These are phyloP conservation scores for Edaphochlamys debaryana DNA, from an alignment of 139 green algal genomes.

Conservation along the genomic window DNA sequence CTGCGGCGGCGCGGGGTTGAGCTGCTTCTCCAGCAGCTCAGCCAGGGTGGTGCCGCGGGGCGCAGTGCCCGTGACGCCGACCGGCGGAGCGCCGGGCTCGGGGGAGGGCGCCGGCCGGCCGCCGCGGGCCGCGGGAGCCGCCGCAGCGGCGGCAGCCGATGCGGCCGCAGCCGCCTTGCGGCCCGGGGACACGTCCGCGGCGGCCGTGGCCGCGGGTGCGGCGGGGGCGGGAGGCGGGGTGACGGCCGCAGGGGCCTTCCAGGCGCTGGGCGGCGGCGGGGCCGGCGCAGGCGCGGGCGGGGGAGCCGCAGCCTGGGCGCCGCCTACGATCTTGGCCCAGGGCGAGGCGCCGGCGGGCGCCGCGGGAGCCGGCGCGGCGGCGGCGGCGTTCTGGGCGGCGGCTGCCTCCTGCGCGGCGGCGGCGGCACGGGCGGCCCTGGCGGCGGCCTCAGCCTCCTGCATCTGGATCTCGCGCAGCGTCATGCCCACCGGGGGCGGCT, in stretches of 20 bases:
- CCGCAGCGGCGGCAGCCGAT: background rate
- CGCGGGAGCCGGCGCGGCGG: constrained; percentile 23
- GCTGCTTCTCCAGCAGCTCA: constrained; percentile 45
- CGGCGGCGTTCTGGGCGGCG: constrained; percentile 25
- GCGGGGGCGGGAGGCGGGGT: background rate
- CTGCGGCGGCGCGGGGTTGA: constrained; percentile 25
- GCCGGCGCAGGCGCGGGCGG: background rate
- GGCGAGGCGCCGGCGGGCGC: background rate
- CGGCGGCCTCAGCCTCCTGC: constrained; percentile 74
- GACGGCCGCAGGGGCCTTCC: background rate
- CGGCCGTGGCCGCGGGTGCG: background rate
- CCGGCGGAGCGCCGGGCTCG: background rate
- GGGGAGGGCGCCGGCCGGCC: background rate
- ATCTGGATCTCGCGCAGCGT: constrained; percentile 81
- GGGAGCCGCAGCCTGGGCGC: background rate
- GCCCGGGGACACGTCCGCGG: background rate
- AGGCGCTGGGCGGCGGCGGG: background rate
- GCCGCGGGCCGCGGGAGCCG: constrained; percentile 1
- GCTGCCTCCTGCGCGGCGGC: constrained; percentile 45
- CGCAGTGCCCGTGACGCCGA: constrained; percentile 33
- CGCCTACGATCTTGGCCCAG: constrained; percentile 23
- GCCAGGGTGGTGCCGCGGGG: constrained; percentile 41
- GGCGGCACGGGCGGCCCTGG: constrained; percentile 15
- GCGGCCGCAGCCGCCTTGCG: background rate
- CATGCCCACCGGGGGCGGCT: constrained; percentile 49